phyloP scores from a whole-genome alignment of 176 grass and related monocot species.

The Eleusine indica region DNA sequence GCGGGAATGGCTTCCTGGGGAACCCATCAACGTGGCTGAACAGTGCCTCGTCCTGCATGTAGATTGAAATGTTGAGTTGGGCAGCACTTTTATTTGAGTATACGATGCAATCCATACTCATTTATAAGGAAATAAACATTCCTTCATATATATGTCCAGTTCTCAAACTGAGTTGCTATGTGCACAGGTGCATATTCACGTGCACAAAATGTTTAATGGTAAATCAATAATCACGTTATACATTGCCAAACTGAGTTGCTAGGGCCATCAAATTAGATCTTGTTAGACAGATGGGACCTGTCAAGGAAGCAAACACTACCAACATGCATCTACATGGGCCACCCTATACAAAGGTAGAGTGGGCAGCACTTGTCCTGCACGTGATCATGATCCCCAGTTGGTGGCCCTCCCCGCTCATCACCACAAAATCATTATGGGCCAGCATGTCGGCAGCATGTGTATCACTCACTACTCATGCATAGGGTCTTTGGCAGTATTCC shows the following conservation, averaged over 20 bases:
- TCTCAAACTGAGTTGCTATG: neutral
- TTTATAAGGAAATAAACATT: neutral
- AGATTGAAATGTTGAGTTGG: neutral
- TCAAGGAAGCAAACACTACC: constrained; percentile 26
- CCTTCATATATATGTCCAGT: neutral
- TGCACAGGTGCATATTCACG: too few relatives aligned
- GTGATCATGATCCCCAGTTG: constrained; percentile 43
- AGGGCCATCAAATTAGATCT: constrained; percentile 8
- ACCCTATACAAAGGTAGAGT: constrained; percentile 59
- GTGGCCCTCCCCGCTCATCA: constrained; percentile 29
- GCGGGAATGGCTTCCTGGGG: constrained; percentile 62
- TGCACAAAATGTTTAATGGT: neutral
- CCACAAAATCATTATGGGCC: constrained; percentile 33
- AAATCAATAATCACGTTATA: neutral
- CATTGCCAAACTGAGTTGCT: constrained; percentile 13
- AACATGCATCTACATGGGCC: constrained; percentile 39
- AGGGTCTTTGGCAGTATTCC: neutral
- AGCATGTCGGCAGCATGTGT: constrained; percentile 36
- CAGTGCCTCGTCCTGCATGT: constrained; percentile 60
- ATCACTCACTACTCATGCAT: constrained; percentile 1
- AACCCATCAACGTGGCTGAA: constrained; percentile 67
- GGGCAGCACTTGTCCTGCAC: constrained; percentile 47
- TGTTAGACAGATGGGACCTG: constrained; percentile 40
- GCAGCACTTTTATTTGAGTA: too few relatives aligned
- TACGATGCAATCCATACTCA: neutral